Conservation (phyloP, 352 stramenopile genomes). For the Pythium scleroteichum region DNA sequence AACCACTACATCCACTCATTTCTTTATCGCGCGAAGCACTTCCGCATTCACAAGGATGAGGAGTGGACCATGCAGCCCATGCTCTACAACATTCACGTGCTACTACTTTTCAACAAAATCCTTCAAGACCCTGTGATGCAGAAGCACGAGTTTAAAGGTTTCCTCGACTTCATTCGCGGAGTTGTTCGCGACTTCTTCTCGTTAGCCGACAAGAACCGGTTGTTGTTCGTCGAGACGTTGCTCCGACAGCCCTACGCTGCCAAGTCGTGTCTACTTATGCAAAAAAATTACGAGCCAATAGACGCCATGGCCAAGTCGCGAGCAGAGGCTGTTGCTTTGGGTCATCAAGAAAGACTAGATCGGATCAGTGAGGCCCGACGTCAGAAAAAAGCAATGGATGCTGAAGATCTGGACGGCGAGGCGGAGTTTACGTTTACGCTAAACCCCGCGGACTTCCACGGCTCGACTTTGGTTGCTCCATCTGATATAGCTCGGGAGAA, state of each 20-base stretch:
- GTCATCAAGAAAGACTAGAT: constrained; percentile 54
- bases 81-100: constrained; percentile 82
- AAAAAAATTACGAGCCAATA: constrained; percentile 73
- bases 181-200: constrained; percentile 82
- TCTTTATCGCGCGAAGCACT: constrained; percentile 84
- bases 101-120: constrained; percentile 83
- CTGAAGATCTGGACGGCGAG: constrained; percentile 79
- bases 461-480: constrained; percentile 41
- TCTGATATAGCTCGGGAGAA: neutral
- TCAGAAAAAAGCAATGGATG: constrained; percentile 68
- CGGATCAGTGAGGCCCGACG: constrained; percentile 65
- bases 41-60: constrained; percentile 71
- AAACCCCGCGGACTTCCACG: constrained; percentile 57
- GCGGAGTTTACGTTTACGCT: constrained; percentile 81
- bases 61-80: constrained; percentile 86
- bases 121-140: constrained; percentile 79
- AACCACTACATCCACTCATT: constrained; percentile 91
- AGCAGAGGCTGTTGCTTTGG: constrained; percentile 61
- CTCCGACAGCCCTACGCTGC: constrained; percentile 71
- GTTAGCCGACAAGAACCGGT: constrained; percentile 73
- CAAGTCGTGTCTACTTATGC: constrained; percentile 69
- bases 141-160: constrained; percentile 60
- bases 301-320: constrained; percentile 64
- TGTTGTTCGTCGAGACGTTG: constrained; percentile 78
- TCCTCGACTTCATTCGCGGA: constrained; percentile 78